These are phyloP conservation scores for Torrubiellomyces zombiae DNA, from an alignment of 2,329 filamentous ascomycete species.

Conservation along the genomic window DNA sequence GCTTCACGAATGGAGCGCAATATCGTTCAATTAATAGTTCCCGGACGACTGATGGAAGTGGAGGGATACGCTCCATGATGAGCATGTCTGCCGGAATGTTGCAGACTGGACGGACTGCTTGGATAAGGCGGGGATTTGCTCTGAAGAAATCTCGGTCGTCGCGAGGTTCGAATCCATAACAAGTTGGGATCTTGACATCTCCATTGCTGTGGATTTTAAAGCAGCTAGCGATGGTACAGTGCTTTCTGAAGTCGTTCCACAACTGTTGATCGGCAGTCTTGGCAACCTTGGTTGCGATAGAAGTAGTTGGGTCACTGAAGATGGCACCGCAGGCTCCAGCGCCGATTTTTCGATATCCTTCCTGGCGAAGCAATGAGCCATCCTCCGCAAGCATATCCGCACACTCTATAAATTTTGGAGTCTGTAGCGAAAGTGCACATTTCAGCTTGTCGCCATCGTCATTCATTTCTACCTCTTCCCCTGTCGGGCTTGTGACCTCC, in stretches of 20 bases:
- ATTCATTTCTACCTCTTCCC: too few relatives aligned
- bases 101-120: slow-evolving; percentile 3
- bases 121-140: slow-evolving; percentile 1
- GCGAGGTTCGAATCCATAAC: slow-evolving; percentile 1
- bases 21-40: slow-evolving; percentile 7
- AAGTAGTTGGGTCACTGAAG: slow-evolving; percentile 3
- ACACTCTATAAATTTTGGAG: too few relatives aligned
- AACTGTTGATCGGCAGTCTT: slow-evolving; percentile 4
- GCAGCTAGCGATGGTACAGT: background rate
- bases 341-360: too few relatives aligned
- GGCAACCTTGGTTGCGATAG: slow-evolving; percentile 6
- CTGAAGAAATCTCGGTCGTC: slow-evolving; percentile 3
- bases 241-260: slow-evolving; percentile 5
- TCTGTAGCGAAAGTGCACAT: too few relatives aligned
- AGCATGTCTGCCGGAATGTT: slow-evolving; percentile 8
- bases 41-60: slow-evolving; percentile 9
- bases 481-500: too few relatives aligned
- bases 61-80: slow-evolving; percentile 9
- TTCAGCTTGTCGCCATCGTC: too few relatives aligned
- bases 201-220: slow-evolving; percentile 2
- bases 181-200: slow-evolving; percentile 3
- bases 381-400: too few relatives aligned
- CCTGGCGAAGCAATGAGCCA: too few relatives aligned
- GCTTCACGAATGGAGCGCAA: slow-evolving; percentile 4
- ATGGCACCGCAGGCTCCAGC: slow-evolving; percentile 8